Percentiles rank a stretch among this genome's conserved stretches.
Conservation (phyloP, 352 stramenopile species). For the Phytophthora ohioensis region DNA sequence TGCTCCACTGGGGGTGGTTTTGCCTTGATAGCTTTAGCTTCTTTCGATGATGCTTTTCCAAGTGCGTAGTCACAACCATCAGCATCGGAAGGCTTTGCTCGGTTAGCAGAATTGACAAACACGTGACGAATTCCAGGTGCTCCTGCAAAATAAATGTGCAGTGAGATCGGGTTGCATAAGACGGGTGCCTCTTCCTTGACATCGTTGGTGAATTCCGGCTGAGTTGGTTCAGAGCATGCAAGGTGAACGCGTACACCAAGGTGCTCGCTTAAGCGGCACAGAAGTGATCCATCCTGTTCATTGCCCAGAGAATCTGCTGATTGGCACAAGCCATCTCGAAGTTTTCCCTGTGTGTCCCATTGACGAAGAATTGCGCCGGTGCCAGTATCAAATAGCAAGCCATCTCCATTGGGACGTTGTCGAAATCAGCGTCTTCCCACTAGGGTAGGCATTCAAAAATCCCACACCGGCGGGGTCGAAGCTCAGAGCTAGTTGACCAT, state of each 20-base stretch:
- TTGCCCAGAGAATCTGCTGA: conserved; percentile 39
- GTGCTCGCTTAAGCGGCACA: conserved; percentile 60
- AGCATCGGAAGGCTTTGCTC: conserved; percentile 11
- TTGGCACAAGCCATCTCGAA: conserved; percentile 58
- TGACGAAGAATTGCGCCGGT: conserved; percentile 59
- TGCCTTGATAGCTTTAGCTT: conserved; percentile 11
- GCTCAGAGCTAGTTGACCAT: conserved; percentile 71
- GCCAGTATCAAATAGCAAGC: conserved; percentile 61
- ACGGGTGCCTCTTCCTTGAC: not conserved
- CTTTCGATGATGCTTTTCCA: conserved; percentile 35
- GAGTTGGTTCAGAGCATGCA: not conserved
- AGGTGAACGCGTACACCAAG: conserved; percentile 55
- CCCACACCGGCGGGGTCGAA: conserved; percentile 72
- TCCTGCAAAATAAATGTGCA: conserved; percentile 62
- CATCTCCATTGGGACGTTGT: conserved; percentile 72
- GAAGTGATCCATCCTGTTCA: conserved; percentile 52
- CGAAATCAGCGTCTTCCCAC: conserved; percentile 75
- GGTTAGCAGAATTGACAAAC: conserved; percentile 62
- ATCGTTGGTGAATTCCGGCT: not conserved
- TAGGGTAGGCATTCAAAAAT: conserved; percentile 85
- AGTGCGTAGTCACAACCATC: conserved; percentile 53
- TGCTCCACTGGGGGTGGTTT: conserved; percentile 32
- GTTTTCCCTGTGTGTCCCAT: conserved; percentile 53
- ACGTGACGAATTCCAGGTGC: conserved; percentile 48
- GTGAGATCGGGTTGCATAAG: conserved; percentile 36